phyloP scores from a whole-genome alignment of 2,329 filamentous ascomycete genomes.

The Kalaharituber pfeilii region DNA sequence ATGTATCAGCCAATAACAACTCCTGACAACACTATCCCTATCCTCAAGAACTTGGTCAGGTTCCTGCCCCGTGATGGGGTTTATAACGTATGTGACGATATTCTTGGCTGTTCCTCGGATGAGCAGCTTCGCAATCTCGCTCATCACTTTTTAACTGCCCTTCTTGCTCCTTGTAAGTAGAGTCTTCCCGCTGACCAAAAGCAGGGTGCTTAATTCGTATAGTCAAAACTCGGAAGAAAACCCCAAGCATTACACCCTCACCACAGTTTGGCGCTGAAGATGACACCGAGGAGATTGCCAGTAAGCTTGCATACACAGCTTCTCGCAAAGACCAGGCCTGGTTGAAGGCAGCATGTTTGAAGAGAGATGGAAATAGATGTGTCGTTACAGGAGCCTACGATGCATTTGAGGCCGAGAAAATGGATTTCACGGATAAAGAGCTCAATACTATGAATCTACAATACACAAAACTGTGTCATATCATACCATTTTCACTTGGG shows the following conservation, averaged over 20 bases:
- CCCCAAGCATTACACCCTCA: background rate
- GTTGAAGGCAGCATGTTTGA: conserved; percentile 1
- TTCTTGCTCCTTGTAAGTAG: conserved; percentile 1
- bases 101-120: background rate
- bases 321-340: background rate
- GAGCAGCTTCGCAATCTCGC: background rate
- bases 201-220: background rate
- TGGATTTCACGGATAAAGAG: background rate
- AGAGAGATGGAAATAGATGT: background rate
- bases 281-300: background rate
- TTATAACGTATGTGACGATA: background rate
- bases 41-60: background rate
- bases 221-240: background rate
- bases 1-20: background rate
- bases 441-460: background rate
- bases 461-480: background rate
- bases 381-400: background rate
- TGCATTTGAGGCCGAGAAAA: background rate
- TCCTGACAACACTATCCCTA: background rate
- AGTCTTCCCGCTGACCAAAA: background rate
- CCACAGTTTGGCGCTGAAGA: conserved; percentile 1
- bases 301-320: background rate
- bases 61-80: conserved; percentile 1
- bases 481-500: conserved; percentile 5
- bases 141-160: conserved; percentile 1